Evolutionary conservation across 257 asterid genomes (phyloP).

Genomic region (Leonotis leonurus): DNA sequence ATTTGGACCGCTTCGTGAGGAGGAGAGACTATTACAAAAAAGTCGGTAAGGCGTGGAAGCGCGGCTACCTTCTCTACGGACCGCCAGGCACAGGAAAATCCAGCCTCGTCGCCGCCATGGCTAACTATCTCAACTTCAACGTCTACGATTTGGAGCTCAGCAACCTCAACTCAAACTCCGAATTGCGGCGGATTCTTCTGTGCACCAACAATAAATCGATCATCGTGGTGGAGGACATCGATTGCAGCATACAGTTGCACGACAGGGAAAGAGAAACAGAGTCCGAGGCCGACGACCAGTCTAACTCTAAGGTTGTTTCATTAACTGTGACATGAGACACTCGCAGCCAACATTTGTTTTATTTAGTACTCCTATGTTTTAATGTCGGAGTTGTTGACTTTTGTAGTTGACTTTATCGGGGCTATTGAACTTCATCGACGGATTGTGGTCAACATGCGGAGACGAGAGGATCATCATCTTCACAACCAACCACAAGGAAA

Average conservation of each 20-base stretch:
- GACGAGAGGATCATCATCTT: conserved; percentile 67
- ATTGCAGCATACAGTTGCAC: conserved; percentile 62
- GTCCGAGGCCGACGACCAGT: background rate
- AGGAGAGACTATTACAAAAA: conserved; percentile 66
- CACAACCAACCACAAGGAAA: conserved; percentile 78
- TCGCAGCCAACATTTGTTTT: background rate
- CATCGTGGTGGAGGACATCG: conserved; percentile 73
- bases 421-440: conserved; percentile 66
- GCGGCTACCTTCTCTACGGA: conserved; percentile 76
- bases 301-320: conserved; percentile 27
- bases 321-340: background rate
- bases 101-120: conserved; percentile 76
- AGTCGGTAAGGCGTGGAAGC: conserved; percentile 88
- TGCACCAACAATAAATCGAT: conserved; percentile 57
- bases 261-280: conserved; percentile 31
- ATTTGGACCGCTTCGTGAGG: conserved; percentile 64
- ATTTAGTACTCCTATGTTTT: too few relatives aligned
- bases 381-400: background rate
- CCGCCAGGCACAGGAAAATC: conserved; percentile 95
- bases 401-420: conserved; percentile 70
- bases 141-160: conserved; percentile 68
- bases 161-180: conserved; percentile 42
- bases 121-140: conserved; percentile 66
- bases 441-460: conserved; percentile 76
- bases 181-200: conserved; percentile 53